These are phyloP conservation scores for Hypoxylon sp. DNA, from an alignment of 2,329 filamentous ascomycete genomes.

Conservation along the genomic window DNA sequence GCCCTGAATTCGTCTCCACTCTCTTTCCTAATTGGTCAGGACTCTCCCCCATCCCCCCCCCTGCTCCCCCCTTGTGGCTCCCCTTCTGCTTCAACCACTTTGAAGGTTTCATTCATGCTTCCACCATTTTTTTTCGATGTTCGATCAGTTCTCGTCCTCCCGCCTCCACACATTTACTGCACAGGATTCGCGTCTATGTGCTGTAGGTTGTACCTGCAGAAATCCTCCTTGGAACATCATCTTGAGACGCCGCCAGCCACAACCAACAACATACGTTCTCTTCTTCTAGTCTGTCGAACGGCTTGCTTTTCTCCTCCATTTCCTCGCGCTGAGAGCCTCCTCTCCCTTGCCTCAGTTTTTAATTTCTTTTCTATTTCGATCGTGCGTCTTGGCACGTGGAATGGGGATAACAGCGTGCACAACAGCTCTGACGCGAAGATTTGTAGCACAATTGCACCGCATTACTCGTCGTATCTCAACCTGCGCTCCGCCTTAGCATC, in stretches of 20 bases:
- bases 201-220: slow-evolving; percentile 29
- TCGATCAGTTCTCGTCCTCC: slow-evolving; percentile 18
- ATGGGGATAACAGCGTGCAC: slow-evolving; percentile 26
- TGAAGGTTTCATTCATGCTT: slow-evolving; percentile 39
- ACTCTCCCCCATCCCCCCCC: slow-evolving; percentile 2
- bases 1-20: slow-evolving; percentile 37
- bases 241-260: slow-evolving; percentile 42
- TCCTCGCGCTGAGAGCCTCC: slow-evolving; percentile 10
- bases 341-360: slow-evolving; percentile 31
- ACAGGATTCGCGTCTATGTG: slow-evolving; percentile 9
- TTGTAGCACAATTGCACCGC: slow-evolving; percentile 29
- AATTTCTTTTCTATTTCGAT: slow-evolving; percentile 28
- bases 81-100: slow-evolving; percentile 38
- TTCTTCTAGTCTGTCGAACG: slow-evolving; percentile 16
- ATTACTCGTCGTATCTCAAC: slow-evolving; percentile 21
- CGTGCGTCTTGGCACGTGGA: slow-evolving; percentile 33
- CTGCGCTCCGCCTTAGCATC: slow-evolving; percentile 25
- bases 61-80: slow-evolving; percentile 22
- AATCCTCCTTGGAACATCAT: slow-evolving; percentile 38
- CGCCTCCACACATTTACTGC: slow-evolving; percentile 23
- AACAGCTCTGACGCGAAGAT: slow-evolving; percentile 21
- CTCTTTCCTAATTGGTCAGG: slow-evolving; percentile 46
- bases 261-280: slow-evolving; percentile 26
- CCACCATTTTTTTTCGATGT: slow-evolving; percentile 26
- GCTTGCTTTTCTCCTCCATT: slow-evolving; percentile 17